These are phyloP conservation scores for Nemophila menziesii DNA, from an alignment of 257 asterid species.

Conservation along the genomic window DNA sequence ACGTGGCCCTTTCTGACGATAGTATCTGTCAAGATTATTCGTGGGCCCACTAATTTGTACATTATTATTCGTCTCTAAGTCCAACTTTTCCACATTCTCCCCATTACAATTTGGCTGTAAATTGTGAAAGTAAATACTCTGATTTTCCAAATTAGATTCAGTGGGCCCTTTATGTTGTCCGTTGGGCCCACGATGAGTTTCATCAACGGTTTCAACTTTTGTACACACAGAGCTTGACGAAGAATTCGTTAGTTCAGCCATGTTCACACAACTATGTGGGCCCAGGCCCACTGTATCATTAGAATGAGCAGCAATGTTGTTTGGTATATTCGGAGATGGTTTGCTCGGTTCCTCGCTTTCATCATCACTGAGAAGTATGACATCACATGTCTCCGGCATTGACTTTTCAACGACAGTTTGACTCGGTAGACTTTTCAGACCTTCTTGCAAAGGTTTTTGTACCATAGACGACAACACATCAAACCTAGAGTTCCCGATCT, in stretches of 20 bases:
- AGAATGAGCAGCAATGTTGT: background rate
- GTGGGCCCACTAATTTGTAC: slow-evolving; percentile 32
- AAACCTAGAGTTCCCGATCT: too few relatives aligned
- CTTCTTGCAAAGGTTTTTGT: background rate
- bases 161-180: slow-evolving; percentile 19
- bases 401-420: background rate
- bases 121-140: slow-evolving; percentile 15
- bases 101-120: slow-evolving; percentile 19
- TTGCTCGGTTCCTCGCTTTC: slow-evolving; percentile 2
- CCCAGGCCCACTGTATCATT: background rate
- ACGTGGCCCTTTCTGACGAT: slow-evolving; percentile 96
- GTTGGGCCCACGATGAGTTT: slow-evolving; percentile 16
- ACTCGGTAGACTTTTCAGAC: background rate
- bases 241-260: background rate
- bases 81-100: slow-evolving; percentile 29
- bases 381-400: background rate
- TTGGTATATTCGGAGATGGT: background rate
- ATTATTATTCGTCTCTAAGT: slow-evolving; percentile 33
- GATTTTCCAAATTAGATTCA: slow-evolving; percentile 20
- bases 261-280: background rate
- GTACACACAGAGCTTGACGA: background rate
- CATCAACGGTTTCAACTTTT: slow-evolving; percentile 8
- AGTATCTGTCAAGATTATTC: slow-evolving; percentile 54
- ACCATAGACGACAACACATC: background rate
- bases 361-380: slow-evolving; percentile 7